Conservation (phyloP, 768 basidiomycete genomes). For the Gymnopilus dilepis region DNA sequence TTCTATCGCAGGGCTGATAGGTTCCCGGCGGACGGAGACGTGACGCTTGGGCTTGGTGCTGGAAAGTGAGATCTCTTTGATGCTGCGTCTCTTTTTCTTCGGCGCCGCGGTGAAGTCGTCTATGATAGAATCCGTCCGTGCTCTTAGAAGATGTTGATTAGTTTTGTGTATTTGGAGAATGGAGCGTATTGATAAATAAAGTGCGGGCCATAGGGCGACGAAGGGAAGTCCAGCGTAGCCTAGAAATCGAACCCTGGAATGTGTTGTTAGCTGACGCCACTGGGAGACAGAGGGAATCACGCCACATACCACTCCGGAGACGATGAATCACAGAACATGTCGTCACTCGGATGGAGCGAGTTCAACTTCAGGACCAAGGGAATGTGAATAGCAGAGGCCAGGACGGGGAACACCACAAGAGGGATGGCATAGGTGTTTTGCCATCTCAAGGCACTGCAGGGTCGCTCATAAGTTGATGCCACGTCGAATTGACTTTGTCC, state of each 20-base stretch:
- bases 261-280: background rate
- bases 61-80: background rate
- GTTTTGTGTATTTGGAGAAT: constrained; percentile 40
- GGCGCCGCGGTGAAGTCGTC: constrained; percentile 17
- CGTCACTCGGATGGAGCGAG: constrained; percentile 51
- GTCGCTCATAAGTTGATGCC: too few relatives aligned
- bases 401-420: constrained; percentile 52
- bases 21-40: constrained; percentile 25
- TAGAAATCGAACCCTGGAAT: constrained; percentile 62
- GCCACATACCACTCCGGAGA: constrained; percentile 58
- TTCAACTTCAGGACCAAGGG: constrained; percentile 47
- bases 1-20: constrained; percentile 23
- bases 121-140: constrained; percentile 33
- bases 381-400: constrained; percentile 48
- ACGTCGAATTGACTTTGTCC: too few relatives aligned
- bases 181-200: constrained; percentile 53
- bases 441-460: constrained; percentile 55
- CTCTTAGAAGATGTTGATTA: constrained; percentile 42
- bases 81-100: background rate
- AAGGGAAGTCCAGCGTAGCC: constrained; percentile 65
- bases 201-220: constrained; percentile 54
- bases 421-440: constrained; percentile 48
- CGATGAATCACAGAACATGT: constrained; percentile 65
- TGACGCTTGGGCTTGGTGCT: background rate
- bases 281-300: background rate